A percentile compares a stretch with the other conserved stretches of the same genome.
These are phyloP conservation scores for Ceriops tagal DNA, from an alignment of 345 rosid genomes.

Conservation along the genomic window DNA sequence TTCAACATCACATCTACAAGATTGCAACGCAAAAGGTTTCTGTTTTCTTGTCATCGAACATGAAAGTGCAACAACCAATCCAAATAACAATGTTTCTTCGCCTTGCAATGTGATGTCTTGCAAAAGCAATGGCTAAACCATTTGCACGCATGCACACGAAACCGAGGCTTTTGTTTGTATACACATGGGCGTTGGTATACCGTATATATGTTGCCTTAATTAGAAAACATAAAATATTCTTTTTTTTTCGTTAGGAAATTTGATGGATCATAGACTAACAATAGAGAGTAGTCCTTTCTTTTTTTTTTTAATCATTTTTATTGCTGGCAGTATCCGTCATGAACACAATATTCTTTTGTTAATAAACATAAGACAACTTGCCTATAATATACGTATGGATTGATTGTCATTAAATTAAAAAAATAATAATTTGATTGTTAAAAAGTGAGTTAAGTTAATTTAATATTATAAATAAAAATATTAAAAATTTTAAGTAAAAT, in stretches of 20 bases:
- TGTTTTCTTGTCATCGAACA: conserved; percentile 33
- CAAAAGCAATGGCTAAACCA: neutral
- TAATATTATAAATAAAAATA: no score
- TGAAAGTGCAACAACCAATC: conserved; percentile 23
- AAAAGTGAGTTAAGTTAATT: no score
- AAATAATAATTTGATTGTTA: no score
- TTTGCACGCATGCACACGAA: neutral
- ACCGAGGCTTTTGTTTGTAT: neutral
- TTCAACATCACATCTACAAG: conserved; percentile 30
- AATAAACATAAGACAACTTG: neutral
- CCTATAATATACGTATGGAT: neutral
- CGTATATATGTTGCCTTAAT: no score
- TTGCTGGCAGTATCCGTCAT: no score
- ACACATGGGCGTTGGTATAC: no score
- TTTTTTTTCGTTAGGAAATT: no score
- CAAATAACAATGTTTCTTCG: conserved; percentile 10
- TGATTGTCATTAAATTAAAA: neutral
- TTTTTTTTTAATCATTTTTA: neutral
- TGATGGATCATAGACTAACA: no score
- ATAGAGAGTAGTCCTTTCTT: no score
- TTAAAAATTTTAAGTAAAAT: no score
- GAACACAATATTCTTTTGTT: no score
- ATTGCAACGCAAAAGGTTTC: conserved; percentile 21
- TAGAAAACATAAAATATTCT: no score
- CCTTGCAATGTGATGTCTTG: neutral